Evolutionary conservation across 495 filamentous ascomycete genomes (phyloP), one percentile per base, ranked within the genome.

Genomic region (Penicillium canescens): DNA sequence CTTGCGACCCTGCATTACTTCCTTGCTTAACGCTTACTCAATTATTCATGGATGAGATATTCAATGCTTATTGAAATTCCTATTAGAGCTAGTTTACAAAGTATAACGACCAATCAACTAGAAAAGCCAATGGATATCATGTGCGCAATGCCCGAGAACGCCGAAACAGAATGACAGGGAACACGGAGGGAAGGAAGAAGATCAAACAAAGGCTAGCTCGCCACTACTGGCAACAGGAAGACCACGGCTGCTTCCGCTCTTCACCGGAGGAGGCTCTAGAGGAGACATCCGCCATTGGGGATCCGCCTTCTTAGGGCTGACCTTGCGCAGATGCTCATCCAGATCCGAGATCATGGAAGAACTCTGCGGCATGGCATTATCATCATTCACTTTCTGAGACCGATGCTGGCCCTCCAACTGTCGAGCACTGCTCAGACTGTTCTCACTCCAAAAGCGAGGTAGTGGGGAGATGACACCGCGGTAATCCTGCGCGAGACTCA

Each of bases 401-500:
- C 13, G n/a, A 16, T 42, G 37, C n/a, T 63, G 52, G 48, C 52
- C 57, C 9, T 61, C 69, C 31, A 62, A 47, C 2, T 52, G 68
- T 24, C 48, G 60, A 18, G 48, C 42, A 60, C 66, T 69, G 43
- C 52, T 60, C 36, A 77, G 39, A 40, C 71, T 75, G 20, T 62
- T 55, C 26, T 77, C 71, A 42, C 72, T 77, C 63, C 67, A 71
- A 52, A 71, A 72, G n/a, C 65, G 68, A 9, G 74, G 74, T 4
- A 77, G 62, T 1, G 73, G 71, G n/a, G 74, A 65, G 46, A 77
- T 72, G n/a, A 67, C 69, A 8, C 69, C 66, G 1, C 71, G 70
- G 44, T 77, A 77, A 35, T 73, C 66, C 37, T 74, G 71, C 28
- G 72, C 74, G 11, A 75, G 54, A 46, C 73, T 75, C 40, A 74